Base-by-base conservation (phyloP, 2,329 filamentous ascomycete species). In the Coleophoma crateriformis region DNA sequence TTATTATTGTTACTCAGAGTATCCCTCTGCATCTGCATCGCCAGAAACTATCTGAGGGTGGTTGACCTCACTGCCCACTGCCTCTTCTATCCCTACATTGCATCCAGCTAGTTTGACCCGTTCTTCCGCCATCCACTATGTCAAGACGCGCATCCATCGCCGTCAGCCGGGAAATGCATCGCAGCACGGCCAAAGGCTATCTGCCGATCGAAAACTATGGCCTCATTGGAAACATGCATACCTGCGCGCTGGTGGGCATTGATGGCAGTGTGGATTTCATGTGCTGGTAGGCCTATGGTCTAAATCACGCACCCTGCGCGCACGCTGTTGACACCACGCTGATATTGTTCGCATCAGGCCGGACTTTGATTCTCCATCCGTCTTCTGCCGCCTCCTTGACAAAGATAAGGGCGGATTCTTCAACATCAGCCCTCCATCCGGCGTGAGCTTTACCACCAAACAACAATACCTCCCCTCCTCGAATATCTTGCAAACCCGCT, bases 171-270 rank as follows among this genome's bases (percentile, higher is more conserved):
- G 40, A 43, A 14, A 43, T 14, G 8, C 17, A 19, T 22, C 40
- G 40, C 19, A 27, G 8, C 8, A n/a, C 17, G 14, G 22, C 17
- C 17, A 19, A 43, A 27, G 63, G 63, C 15, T 66, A 65, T 46
- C 54, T 66, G 19, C 64, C 64, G 35, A 87, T 89, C 56, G 86
- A 90, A 62, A 81, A 90, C 66, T 90, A 90, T 73, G 87, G 87
- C 49, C 77, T 90, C 67, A 88, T 90, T 59, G 87, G 87, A 20
- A 89, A 90, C 61, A 88, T 90, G 85, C 78, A 84, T 59, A 90
- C 86, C 1, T 88, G 84, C 69, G 85, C 86, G 13, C 71, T 89
- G n/a, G 77, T 88, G 19, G 85, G 84, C 56, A 86, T 87, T 62
- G 82, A 86, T 60, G 86, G 86, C 20, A 85, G 84, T 55, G 67